These are phyloP conservation scores for Glycine soja DNA, from an alignment of 306 rosid species.

Conservation along the genomic window DNA sequence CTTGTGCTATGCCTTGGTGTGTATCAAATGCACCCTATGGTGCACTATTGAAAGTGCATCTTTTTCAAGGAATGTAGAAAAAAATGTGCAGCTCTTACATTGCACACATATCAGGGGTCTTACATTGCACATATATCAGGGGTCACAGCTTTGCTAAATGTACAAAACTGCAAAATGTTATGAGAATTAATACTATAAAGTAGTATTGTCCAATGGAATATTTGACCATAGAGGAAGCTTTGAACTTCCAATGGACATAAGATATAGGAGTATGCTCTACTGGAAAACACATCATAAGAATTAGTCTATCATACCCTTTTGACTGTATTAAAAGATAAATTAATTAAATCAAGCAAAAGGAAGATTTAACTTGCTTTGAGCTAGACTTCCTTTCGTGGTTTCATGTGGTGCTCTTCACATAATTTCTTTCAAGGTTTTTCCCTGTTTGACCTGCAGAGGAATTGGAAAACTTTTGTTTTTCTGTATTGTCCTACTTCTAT, in stretches of 20 bases:
- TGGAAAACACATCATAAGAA: slow-evolving; percentile 13
- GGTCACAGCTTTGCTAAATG: slow-evolving; percentile 1
- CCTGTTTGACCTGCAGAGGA: slow-evolving; percentile 25
- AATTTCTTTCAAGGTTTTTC: slow-evolving; percentile 16
- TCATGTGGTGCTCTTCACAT: background rate
- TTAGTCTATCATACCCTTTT: background rate
- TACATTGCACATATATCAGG: background rate
- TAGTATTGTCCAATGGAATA: background rate
- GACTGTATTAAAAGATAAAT: background rate
- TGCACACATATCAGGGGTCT: background rate
- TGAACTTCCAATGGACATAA: slow-evolving; percentile 3
- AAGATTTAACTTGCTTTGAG: slow-evolving; percentile 3
- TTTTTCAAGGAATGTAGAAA: too few relatives aligned
- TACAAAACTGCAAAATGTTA: background rate
- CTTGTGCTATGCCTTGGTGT: too few relatives aligned
- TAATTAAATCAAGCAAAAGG: slow-evolving; percentile 15
- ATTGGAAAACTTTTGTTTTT: slow-evolving; percentile 14
- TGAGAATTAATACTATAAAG: background rate
- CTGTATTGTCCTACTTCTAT: slow-evolving; percentile 12
- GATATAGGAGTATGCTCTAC: background rate
- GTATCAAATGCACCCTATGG: too few relatives aligned
- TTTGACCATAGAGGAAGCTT: background rate
- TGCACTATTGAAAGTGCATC: background rate
- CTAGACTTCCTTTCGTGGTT: slow-evolving; percentile 28
- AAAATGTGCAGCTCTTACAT: too few relatives aligned